phyloP scores from a whole-genome alignment of 768 basidiomycete species.

The Agaricus subrufescens region DNA sequence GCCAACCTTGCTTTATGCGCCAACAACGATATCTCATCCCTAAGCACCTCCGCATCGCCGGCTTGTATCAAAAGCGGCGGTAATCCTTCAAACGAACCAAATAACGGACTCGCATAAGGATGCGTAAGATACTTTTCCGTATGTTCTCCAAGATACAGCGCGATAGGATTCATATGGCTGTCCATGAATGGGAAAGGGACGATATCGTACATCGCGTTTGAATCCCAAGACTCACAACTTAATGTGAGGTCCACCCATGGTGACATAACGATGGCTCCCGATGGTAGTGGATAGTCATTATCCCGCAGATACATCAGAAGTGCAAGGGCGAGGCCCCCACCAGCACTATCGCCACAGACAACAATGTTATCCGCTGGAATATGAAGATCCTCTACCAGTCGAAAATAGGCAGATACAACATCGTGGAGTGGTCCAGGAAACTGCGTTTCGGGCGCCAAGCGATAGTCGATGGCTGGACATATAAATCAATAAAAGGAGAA shows the following conservation, averaged over 20 bases:
- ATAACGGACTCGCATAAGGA: conserved; percentile 93
- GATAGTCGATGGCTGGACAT: conserved; percentile 84
- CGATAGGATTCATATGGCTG: conserved; percentile 90
- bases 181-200: conserved; percentile 67
- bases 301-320: conserved; percentile 94
- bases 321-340: conserved; percentile 83
- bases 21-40: conserved; percentile 87
- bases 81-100: conserved; percentile 81
- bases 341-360: conserved; percentile 89
- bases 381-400: conserved; percentile 81
- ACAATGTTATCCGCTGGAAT: conserved; percentile 91
- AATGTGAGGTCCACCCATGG: conserved; percentile 95
- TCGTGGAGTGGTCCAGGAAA: conserved; percentile 91
- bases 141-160: conserved; percentile 85
- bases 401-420: conserved; percentile 80
- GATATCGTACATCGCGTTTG: conserved; percentile 83
- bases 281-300: conserved; percentile 77
- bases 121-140: conserved; percentile 85
- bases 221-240: conserved; percentile 98
- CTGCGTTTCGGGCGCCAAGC: conserved; percentile 89
- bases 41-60: conserved; percentile 92
- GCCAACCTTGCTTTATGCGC: conserved; percentile 90
- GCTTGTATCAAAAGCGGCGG: conserved; percentile 90
- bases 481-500: neutral
- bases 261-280: conserved; percentile 84